Evolutionary conservation across 106 monocot genomes (phyloP).

Genomic region (Dioscorea zingiberensis): DNA sequence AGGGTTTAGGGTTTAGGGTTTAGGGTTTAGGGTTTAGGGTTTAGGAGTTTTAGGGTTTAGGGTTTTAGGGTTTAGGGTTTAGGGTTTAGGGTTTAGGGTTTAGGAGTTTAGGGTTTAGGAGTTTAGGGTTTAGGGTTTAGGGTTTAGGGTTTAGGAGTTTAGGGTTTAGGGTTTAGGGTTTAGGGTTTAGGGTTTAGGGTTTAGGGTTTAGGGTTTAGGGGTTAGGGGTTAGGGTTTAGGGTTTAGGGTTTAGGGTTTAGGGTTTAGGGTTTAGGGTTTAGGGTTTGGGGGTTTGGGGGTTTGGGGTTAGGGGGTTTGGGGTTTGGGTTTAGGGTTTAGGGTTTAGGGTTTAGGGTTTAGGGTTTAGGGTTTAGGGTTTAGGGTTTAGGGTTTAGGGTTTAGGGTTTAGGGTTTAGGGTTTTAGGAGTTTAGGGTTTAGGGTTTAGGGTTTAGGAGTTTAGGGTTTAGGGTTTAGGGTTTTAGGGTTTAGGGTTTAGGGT

Average conservation of each 20-base stretch:
- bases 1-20: conserved; percentile 1
- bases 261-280: background rate
- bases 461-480: conserved; percentile 13
- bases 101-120: background rate
- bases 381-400: conserved; percentile 19
- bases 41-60: background rate
- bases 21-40: background rate
- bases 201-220: conserved; percentile 3
- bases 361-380: conserved; percentile 7
- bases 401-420: conserved; percentile 14
- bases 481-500: too few relatives aligned
- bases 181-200: background rate
- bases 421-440: conserved; percentile 12
- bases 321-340: conserved; percentile 1
- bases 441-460: conserved; percentile 12
- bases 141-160: conserved; percentile 3
- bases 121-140: conserved; percentile 1
- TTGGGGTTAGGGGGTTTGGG: background rate
- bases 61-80: background rate
- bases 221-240: conserved; percentile 7
- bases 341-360: conserved; percentile 8
- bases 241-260: conserved; percentile 19
- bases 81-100: background rate
- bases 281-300: background rate
- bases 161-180: background rate